These are phyloP conservation scores for Glycyrrhiza uralensis DNA, from an alignment of 306 rosid species.

Conservation along the genomic window DNA sequence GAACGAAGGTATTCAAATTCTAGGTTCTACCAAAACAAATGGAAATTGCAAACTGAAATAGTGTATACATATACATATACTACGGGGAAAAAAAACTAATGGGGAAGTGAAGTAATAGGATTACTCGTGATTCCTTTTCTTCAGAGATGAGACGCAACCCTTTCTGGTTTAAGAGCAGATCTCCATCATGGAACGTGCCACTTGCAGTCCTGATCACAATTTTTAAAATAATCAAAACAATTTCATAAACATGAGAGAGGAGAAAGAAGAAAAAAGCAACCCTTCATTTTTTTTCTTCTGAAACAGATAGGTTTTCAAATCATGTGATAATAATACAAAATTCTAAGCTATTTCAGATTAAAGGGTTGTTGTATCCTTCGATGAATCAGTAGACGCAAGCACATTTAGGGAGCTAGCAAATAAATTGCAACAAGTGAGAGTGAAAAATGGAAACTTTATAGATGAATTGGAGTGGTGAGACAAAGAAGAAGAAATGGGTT, in stretches of 20 bases:
- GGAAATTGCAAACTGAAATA: neutral
- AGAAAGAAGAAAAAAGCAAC: neutral
- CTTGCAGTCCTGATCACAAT: conserved; percentile 46
- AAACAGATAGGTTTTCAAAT: neutral
- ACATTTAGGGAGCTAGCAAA: neutral
- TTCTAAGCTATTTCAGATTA: neutral
- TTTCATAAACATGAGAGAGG: neutral
- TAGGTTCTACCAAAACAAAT: neutral
- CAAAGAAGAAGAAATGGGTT: conserved; percentile 18
- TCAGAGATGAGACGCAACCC: conserved; percentile 83
- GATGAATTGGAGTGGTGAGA: neutral
- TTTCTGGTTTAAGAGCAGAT: conserved; percentile 74
- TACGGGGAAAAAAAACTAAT: no score
- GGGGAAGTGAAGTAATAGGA: conserved; percentile 3
- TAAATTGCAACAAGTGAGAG: neutral
- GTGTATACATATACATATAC: neutral
- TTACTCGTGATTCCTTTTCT: conserved; percentile 65
- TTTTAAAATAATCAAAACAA: conserved; percentile 17
- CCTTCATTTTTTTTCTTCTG: neutral
- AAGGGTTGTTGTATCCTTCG: neutral
- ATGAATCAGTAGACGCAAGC: neutral
- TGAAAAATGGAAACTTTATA: neutral
- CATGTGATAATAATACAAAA: neutral
- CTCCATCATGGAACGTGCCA: conserved; percentile 96
- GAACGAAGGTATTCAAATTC: neutral